Conservation (phyloP, 2,329 filamentous ascomycete genomes). For the Hyphodiscus sp. region DNA sequence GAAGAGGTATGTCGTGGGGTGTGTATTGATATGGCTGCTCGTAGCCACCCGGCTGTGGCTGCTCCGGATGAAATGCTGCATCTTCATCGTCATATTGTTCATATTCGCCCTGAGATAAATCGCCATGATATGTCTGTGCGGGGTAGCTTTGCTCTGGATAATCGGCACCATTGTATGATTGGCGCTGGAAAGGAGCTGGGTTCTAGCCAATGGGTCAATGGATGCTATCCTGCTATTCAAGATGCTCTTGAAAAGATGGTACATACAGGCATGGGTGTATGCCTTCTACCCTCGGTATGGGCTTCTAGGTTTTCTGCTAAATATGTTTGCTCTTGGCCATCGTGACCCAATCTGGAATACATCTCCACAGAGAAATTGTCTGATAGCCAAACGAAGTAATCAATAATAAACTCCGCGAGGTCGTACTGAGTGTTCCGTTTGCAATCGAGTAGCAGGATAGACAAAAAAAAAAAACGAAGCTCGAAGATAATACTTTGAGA, state of each 20-base stretch:
- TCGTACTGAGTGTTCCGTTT: background rate
- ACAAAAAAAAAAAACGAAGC: background rate
- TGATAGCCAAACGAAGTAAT: background rate
- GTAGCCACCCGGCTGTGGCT: background rate
- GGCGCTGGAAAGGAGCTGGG: background rate
- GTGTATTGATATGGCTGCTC: background rate
- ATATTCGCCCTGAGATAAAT: background rate
- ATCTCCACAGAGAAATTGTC: background rate
- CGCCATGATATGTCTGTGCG: background rate
- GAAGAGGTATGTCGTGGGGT: background rate
- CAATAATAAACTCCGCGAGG: background rate
- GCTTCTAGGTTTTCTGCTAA: background rate
- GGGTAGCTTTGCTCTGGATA: background rate
- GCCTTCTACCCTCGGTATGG: background rate
- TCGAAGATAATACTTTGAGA: background rate
- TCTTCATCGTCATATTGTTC: background rate
- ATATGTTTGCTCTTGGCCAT: background rate
- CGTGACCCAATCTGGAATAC: background rate
- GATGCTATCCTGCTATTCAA: background rate
- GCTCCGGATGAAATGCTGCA: background rate
- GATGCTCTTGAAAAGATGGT: background rate
- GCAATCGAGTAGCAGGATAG: background rate
- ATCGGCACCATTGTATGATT: background rate
- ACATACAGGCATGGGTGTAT: background rate
- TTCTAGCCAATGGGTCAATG: background rate